Evolutionary conservation across 306 rosid genomes (phyloP), one percentile per base, ranked within the genome.

Genomic region (Sphenostylis stenocarpa): DNA sequence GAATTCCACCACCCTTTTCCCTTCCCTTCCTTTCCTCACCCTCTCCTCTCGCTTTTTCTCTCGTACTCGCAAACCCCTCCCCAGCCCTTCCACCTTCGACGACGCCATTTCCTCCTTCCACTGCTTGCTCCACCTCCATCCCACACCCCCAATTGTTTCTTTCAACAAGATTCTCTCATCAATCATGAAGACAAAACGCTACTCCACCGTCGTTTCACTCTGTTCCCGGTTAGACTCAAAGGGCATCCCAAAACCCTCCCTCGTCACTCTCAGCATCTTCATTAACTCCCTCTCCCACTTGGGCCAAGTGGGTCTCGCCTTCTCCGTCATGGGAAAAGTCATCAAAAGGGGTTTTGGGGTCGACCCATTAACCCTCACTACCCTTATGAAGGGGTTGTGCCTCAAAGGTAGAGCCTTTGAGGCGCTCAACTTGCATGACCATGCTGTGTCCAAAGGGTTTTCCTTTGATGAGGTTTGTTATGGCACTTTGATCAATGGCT

Each of bases 401-500:
- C 31, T 81, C 56, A 58, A 61, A 61, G 72, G 84, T 67, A 24
- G 56, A 19, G 17, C 43, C 61, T 45, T 23, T 33, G 72, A 81
- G 23, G 80, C 84, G 0, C 8, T 81, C 5, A 2, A 20, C 14
- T 51, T 81, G 72, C 76, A 67, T 16, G 80, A 67, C 57, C 66
- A 67, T 48, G 70, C 31, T 2, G 80, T 81, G 2, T 63, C 47
- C 0, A 34, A 5, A 60, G 84, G 84, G 11, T 67, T 81, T 9
- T 16, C 48, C 41, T 81, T 81, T 49, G 84, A 81, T 28, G 80
- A 67, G 34, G 49, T 81, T 75, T 81, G 84, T 49, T 68, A 75
- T 19, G 84, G 84, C 17, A 81, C 80, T 8, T 57, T 81, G 63
- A 47, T 81, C 13, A 80, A 80, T 57, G 84, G 84, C 34, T 67